Conservation (phyloP, 352 stramenopile species). For the Phytophthora ramorum region DNA sequence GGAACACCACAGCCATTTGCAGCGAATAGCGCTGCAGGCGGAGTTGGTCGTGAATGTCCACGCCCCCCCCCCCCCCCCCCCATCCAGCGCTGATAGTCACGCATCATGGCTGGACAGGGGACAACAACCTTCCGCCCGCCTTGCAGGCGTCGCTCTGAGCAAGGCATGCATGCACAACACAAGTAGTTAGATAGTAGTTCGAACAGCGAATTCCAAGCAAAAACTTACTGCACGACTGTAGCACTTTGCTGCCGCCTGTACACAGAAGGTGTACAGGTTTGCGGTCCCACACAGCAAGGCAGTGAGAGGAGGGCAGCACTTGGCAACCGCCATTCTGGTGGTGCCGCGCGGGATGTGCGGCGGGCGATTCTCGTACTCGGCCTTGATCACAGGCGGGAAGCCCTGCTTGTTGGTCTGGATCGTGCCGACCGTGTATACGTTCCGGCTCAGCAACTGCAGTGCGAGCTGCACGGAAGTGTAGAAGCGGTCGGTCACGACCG, state of each 20-base stretch:
- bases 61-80: too few species aligned
- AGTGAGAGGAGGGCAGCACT: background rate
- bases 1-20: constrained; percentile 11
- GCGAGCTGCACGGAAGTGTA: constrained; percentile 28
- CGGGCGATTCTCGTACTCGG: background rate
- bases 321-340: background rate
- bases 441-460: constrained; percentile 15
- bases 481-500: constrained; percentile 21
- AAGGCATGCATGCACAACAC: background rate
- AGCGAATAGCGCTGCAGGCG: constrained; percentile 27
- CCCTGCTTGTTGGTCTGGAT: constrained; percentile 6
- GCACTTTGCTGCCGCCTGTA: constrained; percentile 1
- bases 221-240: constrained; percentile 9
- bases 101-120: constrained; percentile 14
- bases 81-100: constrained; percentile 16
- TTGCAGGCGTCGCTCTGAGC: constrained; percentile 1
- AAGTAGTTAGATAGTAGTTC: background rate
- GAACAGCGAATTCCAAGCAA: background rate
- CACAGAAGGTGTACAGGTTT: constrained; percentile 1
- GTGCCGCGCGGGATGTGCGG: background rate
- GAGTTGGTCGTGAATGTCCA: constrained; percentile 29
- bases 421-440: constrained; percentile 16
- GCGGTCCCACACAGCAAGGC: constrained; percentile 2
- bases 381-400: background rate
- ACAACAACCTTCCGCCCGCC: constrained; percentile 11